Percentiles rank a stretch among this genome's conserved stretches.
phyloP scores from a whole-genome alignment of 2,329 filamentous ascomycete genomes.

The Colletotrichum sp. region DNA sequence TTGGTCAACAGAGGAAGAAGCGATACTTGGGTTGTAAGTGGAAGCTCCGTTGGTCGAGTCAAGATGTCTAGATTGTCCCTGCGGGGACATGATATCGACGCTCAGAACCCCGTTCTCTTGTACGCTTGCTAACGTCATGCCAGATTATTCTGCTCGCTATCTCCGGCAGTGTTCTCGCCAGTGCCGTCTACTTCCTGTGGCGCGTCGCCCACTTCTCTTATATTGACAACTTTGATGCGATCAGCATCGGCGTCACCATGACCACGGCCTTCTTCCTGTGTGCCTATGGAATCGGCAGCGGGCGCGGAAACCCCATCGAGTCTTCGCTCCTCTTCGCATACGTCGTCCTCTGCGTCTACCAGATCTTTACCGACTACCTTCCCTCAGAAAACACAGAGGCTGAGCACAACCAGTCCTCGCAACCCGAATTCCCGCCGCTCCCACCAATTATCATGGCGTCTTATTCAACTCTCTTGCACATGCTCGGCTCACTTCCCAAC shows the following conservation, averaged over 20 bases:
- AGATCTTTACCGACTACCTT: slow-evolving; percentile 98
- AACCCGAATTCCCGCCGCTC: slow-evolving; percentile 93
- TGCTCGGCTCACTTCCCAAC: slow-evolving; percentile 81
- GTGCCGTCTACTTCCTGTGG: slow-evolving; percentile 95
- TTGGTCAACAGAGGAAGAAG: slow-evolving; percentile 91
- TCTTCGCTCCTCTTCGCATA: slow-evolving; percentile 64
- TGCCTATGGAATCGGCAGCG: slow-evolving; percentile 92
- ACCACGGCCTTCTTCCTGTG: slow-evolving; percentile 93
- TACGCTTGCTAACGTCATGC: slow-evolving; percentile 34
- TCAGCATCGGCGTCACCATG: slow-evolving; percentile 89
- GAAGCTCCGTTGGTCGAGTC: neutral
- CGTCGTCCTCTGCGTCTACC: slow-evolving; percentile 97
- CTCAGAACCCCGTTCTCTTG: neutral
- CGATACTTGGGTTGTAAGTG: slow-evolving; percentile 92
- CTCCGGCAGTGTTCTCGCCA: slow-evolving; percentile 90
- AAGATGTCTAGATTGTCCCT: neutral
- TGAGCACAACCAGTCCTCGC: slow-evolving; percentile 54
- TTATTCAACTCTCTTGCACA: slow-evolving; percentile 88
- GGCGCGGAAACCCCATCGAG: slow-evolving; percentile 78
- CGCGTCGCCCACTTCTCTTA: slow-evolving; percentile 92
- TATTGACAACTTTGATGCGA: slow-evolving; percentile 90
- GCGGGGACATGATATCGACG: neutral
- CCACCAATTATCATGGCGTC: slow-evolving; percentile 98
- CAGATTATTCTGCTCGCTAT: slow-evolving; percentile 88
- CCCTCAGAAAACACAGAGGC: slow-evolving; percentile 71